Conservation (phyloP, 208 protist genomes). For the Acanthamoeba polyphaga region DNA sequence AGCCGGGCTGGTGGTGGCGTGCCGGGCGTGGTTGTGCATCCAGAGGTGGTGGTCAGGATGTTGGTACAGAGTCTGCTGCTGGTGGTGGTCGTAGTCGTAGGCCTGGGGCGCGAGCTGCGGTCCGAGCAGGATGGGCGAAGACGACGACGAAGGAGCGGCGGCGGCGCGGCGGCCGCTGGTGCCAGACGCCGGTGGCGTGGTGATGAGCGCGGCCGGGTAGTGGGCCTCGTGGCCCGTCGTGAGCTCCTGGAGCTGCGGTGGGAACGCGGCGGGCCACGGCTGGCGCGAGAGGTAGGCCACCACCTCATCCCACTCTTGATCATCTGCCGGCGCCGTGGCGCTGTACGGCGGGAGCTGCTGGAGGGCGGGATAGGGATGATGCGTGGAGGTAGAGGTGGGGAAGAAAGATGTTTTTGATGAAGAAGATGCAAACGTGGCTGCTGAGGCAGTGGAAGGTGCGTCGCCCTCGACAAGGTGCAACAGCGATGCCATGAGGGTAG, state of each 20-base stretch:
- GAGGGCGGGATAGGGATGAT: neutral
- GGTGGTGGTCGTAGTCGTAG: neutral
- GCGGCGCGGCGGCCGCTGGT: neutral
- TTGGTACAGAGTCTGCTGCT: neutral
- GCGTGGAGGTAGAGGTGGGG: neutral
- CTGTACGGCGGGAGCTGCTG: neutral
- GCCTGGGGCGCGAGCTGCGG: neutral
- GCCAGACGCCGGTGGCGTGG: neutral
- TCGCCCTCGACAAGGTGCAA: neutral
- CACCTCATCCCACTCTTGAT: constrained; percentile 22
- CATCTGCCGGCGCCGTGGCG: neutral
- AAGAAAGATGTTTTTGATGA: too few species aligned
- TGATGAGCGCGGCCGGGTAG: neutral
- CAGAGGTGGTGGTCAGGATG: neutral
- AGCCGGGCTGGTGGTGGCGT: too few species aligned
- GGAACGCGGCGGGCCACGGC: neutral
- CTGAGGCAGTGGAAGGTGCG: neutral
- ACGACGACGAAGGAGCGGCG: neutral
- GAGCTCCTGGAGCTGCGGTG: neutral
- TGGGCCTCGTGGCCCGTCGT: neutral
- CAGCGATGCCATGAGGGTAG: neutral
- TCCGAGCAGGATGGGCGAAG: neutral
- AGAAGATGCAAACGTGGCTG: too few species aligned
- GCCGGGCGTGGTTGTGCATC: neutral
- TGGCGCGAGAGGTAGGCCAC: constrained; percentile 39